Evolutionary conservation across 345 rosid species (phyloP), one percentile per base, ranked within the genome.

Genomic region (Camelina sativa): DNA sequence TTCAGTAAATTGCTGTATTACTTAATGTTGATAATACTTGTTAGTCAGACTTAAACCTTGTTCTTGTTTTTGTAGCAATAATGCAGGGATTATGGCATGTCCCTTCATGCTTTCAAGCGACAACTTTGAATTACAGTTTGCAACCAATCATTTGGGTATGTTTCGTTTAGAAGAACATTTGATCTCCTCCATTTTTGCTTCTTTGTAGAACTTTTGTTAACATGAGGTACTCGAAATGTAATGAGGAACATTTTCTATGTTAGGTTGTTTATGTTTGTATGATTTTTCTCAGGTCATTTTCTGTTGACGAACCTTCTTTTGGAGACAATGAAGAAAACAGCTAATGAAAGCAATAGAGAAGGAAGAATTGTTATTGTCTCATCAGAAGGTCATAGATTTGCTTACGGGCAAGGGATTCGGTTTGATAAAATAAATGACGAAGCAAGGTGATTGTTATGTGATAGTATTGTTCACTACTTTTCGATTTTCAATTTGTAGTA

Each of bases 301-400:
- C 90, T 89, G 59, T 58, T 91, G 75, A 82, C 90, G 4, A 81
- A 79, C 41, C 93, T 86, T 69, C 80, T 89, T 75, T 77, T 89
- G 88, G 93, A 85, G 11, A 86, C 68, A 0, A 89, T 89, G 97
- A 91, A 85, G 85, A 84, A 85, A 73, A 83, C 95, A 43, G 85
- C 88, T 23, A 77, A 9, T 23, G 76, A 84, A 80, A 85, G 88
- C 71, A 79, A 58, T 48, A 87, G 65, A 77, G 90, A 88, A 84
- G 93, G 97, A 72, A 85, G 96, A 76, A 86, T 91, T 67, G 82
- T 88, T 11, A 81, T 78, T 17, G 90, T 91, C 11, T 78, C 97
- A 11, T 91, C 93, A n/a, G 83, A 79, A 68, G 93, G 82, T 67
- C 93, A 91, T 73, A 82, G 83, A 4, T 68, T 65, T 48, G 25